Evolutionary conservation across 1,284 basidiomycete genomes (phyloP), one percentile per base, ranked within the genome.

Genomic region (Malassezia globosa): DNA sequence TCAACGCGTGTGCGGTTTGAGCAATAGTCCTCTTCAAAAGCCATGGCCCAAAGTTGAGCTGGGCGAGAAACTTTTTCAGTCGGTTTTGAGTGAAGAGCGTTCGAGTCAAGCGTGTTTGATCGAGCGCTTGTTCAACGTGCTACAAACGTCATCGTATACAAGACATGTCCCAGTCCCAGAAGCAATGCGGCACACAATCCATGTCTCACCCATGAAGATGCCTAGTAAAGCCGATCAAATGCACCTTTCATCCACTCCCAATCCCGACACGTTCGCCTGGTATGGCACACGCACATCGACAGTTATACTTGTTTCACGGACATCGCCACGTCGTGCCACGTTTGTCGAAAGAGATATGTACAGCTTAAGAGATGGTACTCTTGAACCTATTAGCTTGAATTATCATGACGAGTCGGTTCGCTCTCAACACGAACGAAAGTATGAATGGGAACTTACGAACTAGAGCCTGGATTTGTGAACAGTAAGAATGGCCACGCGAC

Each of bases 401-500:
- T n/a, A n/a, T n/a, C n/a, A n/a, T n/a, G n/a, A n/a, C n/a, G n/a
- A n/a, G n/a, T n/a, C n/a, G n/a, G n/a, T n/a, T n/a, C n/a, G n/a
- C n/a, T n/a, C 23, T 16, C 16, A 38, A 19, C 37, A 45, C 25
- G 43, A 51, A 39, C 49, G 49, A 16, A 38, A 37, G 13, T 51
- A 46, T 26, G 37, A 46, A 37, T 51, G 42, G 48, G 35, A 14
- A 8, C 13, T 42, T 19, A 25, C 23, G 5, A 13, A 31, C 11
- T 31, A 16, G 11, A 37, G 26, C 24, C 38, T 25, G 5, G 21
- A 27, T 8, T 54, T 21, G 46, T 70, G 54, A 29, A 70, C 66
- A 6, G 61, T 66, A 34, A 70, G 43, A 1, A 70, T 54, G 6
- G 64, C 66, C 8, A 63, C 63, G 22, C 61, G 50, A 18, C 68